Evolutionary conservation across 1,284 basidiomycete genomes (phyloP).

Genomic region (Irpex rosettiformis): DNA sequence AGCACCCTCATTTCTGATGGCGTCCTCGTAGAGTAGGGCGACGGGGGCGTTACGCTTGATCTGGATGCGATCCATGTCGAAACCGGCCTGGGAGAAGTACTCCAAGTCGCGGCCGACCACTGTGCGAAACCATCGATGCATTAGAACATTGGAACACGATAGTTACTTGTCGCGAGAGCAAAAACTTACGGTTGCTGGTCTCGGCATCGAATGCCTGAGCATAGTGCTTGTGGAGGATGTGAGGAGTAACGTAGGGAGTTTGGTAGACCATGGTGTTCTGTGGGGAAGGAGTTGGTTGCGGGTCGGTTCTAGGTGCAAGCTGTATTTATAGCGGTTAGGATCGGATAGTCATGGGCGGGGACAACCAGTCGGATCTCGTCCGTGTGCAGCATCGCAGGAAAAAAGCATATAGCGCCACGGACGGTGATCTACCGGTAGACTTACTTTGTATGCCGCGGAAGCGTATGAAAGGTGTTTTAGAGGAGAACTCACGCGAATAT

Average conservation of each 20-base stretch:
- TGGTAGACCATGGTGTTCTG: slow-evolving; percentile 47
- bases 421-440: background rate
- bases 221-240: slow-evolving; percentile 81
- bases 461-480: slow-evolving; percentile 1
- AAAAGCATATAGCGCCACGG: background rate
- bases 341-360: slow-evolving; percentile 7
- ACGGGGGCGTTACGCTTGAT: slow-evolving; percentile 95
- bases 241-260: slow-evolving; percentile 80
- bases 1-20: slow-evolving; percentile 96
- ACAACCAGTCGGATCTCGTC: slow-evolving; percentile 9
- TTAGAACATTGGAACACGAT: slow-evolving; percentile 4
- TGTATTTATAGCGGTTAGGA: slow-evolving; percentile 11
- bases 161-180: slow-evolving; percentile 15
- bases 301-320: slow-evolving; percentile 1
- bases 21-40: slow-evolving; percentile 97
- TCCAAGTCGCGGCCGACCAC: slow-evolving; percentile 91
- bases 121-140: slow-evolving; percentile 26
- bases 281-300: background rate
- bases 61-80: slow-evolving; percentile 92
- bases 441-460: slow-evolving; percentile 9
- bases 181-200: slow-evolving; percentile 56
- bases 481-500: background rate
- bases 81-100: slow-evolving; percentile 98
- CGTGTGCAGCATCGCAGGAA: slow-evolving; percentile 2
- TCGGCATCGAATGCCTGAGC: slow-evolving; percentile 70